phyloP scores from a whole-genome alignment of 2,329 filamentous ascomycete species.

The Penicillium rolfsii region DNA sequence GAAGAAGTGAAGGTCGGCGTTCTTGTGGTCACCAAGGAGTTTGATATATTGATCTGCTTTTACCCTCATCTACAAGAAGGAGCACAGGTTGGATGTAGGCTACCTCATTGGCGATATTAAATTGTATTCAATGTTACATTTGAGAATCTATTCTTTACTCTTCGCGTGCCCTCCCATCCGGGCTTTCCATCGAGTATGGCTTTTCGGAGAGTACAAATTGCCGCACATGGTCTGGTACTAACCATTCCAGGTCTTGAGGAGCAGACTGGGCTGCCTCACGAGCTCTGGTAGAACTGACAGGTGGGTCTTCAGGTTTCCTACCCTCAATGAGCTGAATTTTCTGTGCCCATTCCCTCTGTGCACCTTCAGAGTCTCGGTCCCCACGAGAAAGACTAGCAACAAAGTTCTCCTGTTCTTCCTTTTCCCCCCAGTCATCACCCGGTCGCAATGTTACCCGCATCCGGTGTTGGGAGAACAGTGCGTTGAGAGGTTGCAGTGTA shows the following conservation, averaged over 20 bases:
- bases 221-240: constrained; percentile 41
- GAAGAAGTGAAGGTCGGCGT: neutral
- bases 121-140: neutral
- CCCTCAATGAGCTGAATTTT: constrained; percentile 48
- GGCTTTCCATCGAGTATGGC: constrained; percentile 32
- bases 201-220: constrained; percentile 39
- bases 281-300: constrained; percentile 50
- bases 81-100: neutral
- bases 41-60: neutral
- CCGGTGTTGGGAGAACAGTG: constrained; percentile 49
- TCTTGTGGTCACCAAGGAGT: neutral
- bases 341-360: constrained; percentile 47
- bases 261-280: constrained; percentile 41
- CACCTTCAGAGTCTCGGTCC: constrained; percentile 41
- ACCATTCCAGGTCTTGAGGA: constrained; percentile 37
- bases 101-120: neutral
- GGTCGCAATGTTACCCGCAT: constrained; percentile 50
- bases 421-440: constrained; percentile 45
- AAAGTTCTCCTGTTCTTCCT: constrained; percentile 46
- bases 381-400: constrained; percentile 44
- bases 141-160: neutral
- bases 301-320: constrained; percentile 37
- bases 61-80: neutral
- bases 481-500: constrained; percentile 45
- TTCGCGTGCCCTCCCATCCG: neutral